Percentiles rank a stretch among this genome's conserved stretches.
Conservation (phyloP, 805 yeast genomes). For the Sugiyamaella chiloensis region DNA sequence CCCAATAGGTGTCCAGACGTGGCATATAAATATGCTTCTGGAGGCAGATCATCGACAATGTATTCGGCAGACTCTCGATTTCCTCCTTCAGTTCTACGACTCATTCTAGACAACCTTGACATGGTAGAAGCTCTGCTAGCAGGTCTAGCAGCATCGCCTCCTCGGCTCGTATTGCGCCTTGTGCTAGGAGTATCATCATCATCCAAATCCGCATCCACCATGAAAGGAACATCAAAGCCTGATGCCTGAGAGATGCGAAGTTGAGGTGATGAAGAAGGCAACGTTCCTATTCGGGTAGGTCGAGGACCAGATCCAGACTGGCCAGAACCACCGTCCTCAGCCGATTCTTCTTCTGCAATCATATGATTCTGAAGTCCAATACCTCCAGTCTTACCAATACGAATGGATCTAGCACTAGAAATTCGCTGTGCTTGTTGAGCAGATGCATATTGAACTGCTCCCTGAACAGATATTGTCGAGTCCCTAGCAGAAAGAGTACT, state of each 20-base stretch:
- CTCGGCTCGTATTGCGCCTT: background rate
- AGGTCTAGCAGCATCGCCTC: background rate
- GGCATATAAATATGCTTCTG: constrained; percentile 22
- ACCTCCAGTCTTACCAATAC: constrained; percentile 28
- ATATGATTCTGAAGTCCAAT: constrained; percentile 26
- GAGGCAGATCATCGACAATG: constrained; percentile 19
- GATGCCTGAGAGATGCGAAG: constrained; percentile 14
- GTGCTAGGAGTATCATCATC: background rate
- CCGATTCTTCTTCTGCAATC: constrained; percentile 26
- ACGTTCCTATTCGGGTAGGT: background rate
- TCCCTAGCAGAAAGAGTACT: constrained; percentile 21
- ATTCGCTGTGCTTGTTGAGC: constrained; percentile 20
- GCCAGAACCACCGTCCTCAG: constrained; percentile 8
- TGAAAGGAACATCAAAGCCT: constrained; percentile 22
- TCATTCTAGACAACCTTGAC: background rate
- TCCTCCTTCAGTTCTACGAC: constrained; percentile 5
- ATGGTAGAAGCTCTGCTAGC: background rate
- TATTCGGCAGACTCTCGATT: constrained; percentile 17
- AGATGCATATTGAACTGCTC: constrained; percentile 18
- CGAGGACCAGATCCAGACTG: background rate
- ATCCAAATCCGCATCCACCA: constrained; percentile 10
- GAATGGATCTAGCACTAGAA: constrained; percentile 29
- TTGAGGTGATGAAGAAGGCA: constrained; percentile 5
- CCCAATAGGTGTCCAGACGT: constrained; percentile 3
- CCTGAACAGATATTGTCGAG: constrained; percentile 64